Evolutionary conservation across 176 grass and related monocot species (phyloP), one percentile per base, ranked within the genome.

Genomic region (Carex pumila): DNA sequence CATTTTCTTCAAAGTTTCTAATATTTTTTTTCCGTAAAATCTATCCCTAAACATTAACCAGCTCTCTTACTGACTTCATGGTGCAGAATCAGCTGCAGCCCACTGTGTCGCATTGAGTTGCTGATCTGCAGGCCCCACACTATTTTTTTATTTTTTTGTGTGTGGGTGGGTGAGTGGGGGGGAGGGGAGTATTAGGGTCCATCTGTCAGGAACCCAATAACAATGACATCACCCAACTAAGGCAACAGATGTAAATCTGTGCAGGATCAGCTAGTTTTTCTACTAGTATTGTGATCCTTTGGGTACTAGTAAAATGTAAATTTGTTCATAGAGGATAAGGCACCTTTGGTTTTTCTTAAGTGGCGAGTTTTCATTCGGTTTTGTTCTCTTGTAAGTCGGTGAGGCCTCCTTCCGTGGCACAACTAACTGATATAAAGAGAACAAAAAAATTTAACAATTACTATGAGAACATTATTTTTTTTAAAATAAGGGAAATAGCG

Each of bases 291-390:
- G 11, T 54, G n/a, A 56, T 77, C 25, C 14, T 55, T 3, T 25
- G 25, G 25, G 25, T 25, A 25, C 25, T 25, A 25, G 25, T 25
- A 25, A 25, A 25, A 25, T 25, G 25, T 25, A 25, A 25, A 25
- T 25, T 25, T 0, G 30, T 57, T 57, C 12, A 78, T 18, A 34
- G 56, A 81, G 30, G 11, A 61, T 14, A 53, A 55, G 25, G 12
- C 68, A 83, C 81, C 81, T 83, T 83, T 83, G 81, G 45, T 83
- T 83, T 66, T 83, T 83, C 58, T 83, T 69, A 19, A 83, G 80
- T 68, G 43, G 47, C 3, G 22, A 83, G 62, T 52, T 13, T 63
- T 63, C 18, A 66, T 31, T 83, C 21, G 5, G 19, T 83, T 83
- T 83, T 64, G 36, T 81, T 43, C 79, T 61, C n/a, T 65, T 81